Evolutionary conservation across 805 yeast genomes (phyloP), one percentile per base, ranked within the genome.

Genomic region (Yamadazyma phyllophila): DNA sequence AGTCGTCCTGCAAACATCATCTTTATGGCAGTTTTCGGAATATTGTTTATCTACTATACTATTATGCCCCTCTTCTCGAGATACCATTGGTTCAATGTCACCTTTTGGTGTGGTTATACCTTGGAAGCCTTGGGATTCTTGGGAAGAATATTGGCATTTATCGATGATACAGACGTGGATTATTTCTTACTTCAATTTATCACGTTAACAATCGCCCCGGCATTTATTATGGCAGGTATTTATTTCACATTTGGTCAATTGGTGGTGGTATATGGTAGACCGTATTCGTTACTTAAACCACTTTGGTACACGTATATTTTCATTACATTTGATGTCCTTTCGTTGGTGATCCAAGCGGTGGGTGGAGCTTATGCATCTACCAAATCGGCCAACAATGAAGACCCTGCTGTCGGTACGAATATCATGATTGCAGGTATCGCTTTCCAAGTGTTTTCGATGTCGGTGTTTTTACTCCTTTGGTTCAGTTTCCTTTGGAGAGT

Each of bases 261-360:
- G 40, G 69, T 67, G 35, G 64, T 61, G 16, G 54, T 66, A 16
- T 61, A 65, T 36, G 72, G 73, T 12, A 51, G 67, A 34, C 56
- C 61, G 17, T 69, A 58, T 51, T 63, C 71, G n/a, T 49, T 61
- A 4, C 55, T 67, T 45, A 64, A 61, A 47, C 74, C 74, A 9
- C 58, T 68, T 62, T 66, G 69, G 70, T 69, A 69, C 49, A 60
- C 73, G 3, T 68, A 68, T 53, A 54, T 69, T 32, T 69, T 69
- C 53, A 66, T 69, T 38, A 57, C 61, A 3, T 51, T 59, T 37
- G 74, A 69, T 45, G 61, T 69, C 8, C 26, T 64, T 6, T 61
- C 70, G 4, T 57, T 69, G 24, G 40, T 66, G 9, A 53, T 69
- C 30, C 74, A 69, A 49, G 72, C 68, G 7, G 52, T 51, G n/a